Evolutionary conservation across 73 alveolate species (phyloP), one percentile per base, ranked within the genome.

Genomic region (Symbiodinium natans): DNA sequence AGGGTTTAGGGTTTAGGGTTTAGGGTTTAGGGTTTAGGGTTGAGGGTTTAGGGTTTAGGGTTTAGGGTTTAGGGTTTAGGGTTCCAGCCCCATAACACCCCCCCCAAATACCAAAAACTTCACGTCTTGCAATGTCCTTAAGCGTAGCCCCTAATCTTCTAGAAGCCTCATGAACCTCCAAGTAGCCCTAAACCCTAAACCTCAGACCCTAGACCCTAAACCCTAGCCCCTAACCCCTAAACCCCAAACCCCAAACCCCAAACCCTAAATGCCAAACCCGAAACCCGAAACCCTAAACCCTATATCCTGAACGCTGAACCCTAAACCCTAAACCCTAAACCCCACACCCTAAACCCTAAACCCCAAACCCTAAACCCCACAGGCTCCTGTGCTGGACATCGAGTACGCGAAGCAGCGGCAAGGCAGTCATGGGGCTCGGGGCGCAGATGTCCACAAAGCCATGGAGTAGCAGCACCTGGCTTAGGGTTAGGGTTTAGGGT

Each of bases 351-450:
- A 46, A 56, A 5, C 59, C 59, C 9, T 13, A 56, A 56, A 15
- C 29, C 29, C 2, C 1, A 15, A 56, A 56, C 8, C 75, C 33
- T 21, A 4, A 25, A 31, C 75, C 75, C 36, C 13, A 13, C 59
- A 6, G 59, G 21, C 36, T 63, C 77, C 77, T 63, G 10, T 63
- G 77, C 7, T 23, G 29, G 36, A 27, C 7, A 15, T 74, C 85
- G 46, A 74, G 46, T 29, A 74, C n/a, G 33, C 97, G 77, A 17
- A 73, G 42, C 80, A 90, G 36, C 8, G 97, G 97, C 43, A 85
- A 68, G 8, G 97, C 97, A 17, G 97, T 90, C 97, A 90, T 73
- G 54, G 87, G 87, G 54, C 52, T 90, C 31, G 97, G 97, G 34
- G 77, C 48, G 63, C 46, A 34, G 39, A 90, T 73, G 33, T 90